Percentiles rank a stretch among this genome's conserved stretches.
Evolutionary conservation across 208 protist genomes (phyloP).

Genomic region (Kentomonas sorsogonicus): DNA sequence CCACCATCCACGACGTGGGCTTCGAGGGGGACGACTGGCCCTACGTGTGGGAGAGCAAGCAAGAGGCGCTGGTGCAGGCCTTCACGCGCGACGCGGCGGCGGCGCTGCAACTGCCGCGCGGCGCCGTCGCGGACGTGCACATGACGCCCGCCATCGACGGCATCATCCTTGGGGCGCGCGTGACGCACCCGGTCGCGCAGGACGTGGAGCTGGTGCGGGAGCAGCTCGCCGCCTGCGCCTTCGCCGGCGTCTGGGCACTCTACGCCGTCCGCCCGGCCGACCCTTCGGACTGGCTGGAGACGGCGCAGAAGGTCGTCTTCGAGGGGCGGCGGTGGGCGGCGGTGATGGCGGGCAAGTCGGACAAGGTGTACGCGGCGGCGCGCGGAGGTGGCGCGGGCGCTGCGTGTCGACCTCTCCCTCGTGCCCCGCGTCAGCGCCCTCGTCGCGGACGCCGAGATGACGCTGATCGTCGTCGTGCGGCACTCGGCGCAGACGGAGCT

Average conservation of each 20-base stretch:
- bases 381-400: constrained; percentile 18
- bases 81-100: constrained; percentile 24
- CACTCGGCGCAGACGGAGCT: constrained; percentile 6
- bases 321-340: constrained; percentile 31
- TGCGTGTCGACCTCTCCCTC: constrained; percentile 41
- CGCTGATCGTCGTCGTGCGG: too few species aligned
- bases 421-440: too few species aligned
- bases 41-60: constrained; percentile 23
- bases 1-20: constrained; percentile 49
- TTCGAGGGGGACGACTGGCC: constrained; percentile 52
- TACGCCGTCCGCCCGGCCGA: constrained; percentile 22
- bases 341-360: constrained; percentile 24
- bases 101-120: constrained; percentile 20
- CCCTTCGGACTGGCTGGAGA: constrained; percentile 13
- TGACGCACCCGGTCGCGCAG: constrained; percentile 29
- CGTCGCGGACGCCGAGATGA: too few species aligned
- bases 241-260: constrained; percentile 48
- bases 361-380: too few species aligned
- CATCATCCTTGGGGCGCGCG: constrained; percentile 24
- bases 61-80: constrained; percentile 14
- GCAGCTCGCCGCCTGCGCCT: constrained; percentile 36
- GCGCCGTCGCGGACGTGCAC: constrained; percentile 21
- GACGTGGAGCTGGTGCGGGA: constrained; percentile 35
- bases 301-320: constrained; percentile 21
- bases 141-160: constrained; percentile 17